A percentile compares a stretch with the other conserved stretches of the same genome.
Conservation (phyloP, 768 basidiomycete species). For the Tubosaeta brunneosetosa region DNA sequence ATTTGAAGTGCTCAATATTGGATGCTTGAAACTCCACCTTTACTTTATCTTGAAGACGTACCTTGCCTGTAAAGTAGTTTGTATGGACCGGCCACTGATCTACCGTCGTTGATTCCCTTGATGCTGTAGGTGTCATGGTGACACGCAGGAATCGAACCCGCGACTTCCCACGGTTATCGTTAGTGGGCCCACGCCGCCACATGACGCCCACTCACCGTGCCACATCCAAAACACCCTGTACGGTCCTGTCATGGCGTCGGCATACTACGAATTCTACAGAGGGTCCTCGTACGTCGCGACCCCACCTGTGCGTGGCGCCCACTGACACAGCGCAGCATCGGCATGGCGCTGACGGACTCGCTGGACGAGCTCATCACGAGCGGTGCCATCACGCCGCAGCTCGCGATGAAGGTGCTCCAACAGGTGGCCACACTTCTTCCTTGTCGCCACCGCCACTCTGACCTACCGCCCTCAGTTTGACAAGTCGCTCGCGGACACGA, state of each 20-base stretch:
- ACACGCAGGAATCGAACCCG: too few relatives aligned
- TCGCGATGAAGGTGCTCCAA: conserved; percentile 97
- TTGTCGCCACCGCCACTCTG: conserved; percentile 13
- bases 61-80: too few relatives aligned
- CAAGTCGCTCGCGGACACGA: conserved; percentile 88
- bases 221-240: too few relatives aligned
- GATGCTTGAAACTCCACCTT: too few relatives aligned
- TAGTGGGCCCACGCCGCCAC: too few relatives aligned
- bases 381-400: conserved; percentile 93
- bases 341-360: conserved; percentile 95
- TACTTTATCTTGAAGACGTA: too few relatives aligned
- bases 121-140: too few relatives aligned
- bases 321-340: conserved; percentile 59
- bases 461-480: conserved; percentile 64
- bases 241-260: conserved; percentile 54
- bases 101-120: too few relatives aligned
- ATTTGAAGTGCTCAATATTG: too few relatives aligned
- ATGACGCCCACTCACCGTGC: too few relatives aligned
- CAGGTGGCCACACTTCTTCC: conserved; percentile 57
- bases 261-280: conserved; percentile 91
- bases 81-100: too few relatives aligned
- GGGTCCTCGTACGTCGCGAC: conserved; percentile 72
- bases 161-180: too few relatives aligned
- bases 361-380: conserved; percentile 97
- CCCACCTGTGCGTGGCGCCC: not conserved